Percentiles rank a stretch among this genome's conserved stretches.
Conservation (phyloP, 441 rosid genomes). For the Flueggea neowawraea region DNA sequence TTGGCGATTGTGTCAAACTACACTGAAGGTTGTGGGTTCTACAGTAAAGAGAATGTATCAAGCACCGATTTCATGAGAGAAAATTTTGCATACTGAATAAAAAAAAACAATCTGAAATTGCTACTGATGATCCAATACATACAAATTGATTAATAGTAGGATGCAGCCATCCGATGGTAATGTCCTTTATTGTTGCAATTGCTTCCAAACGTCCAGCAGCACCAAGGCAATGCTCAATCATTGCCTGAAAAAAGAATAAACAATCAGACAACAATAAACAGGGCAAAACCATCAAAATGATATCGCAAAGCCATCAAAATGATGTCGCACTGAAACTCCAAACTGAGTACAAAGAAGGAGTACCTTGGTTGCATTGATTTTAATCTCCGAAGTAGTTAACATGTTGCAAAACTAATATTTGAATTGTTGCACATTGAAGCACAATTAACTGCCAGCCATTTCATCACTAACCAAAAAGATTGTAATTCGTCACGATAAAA, state of each 20-base stretch:
- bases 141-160: constrained; percentile 93
- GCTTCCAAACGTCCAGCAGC: constrained; percentile 99
- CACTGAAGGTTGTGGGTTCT: constrained; percentile 88
- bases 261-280: constrained; percentile 7
- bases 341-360: constrained; percentile 1
- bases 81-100: too few relatives aligned
- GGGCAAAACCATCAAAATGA: constrained; percentile 2
- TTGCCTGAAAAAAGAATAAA: constrained; percentile 50
- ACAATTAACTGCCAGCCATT: too few relatives aligned
- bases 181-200: constrained; percentile 86
- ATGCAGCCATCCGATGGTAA: constrained; percentile 96
- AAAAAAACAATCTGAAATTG: too few relatives aligned
- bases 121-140: constrained; percentile 23
- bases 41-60: constrained; percentile 23
- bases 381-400: constrained; percentile 74
- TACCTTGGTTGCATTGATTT: constrained; percentile 98
- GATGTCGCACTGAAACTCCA: constrained; percentile 8
- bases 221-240: constrained; percentile 99
- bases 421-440: too few relatives aligned
- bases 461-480: too few relatives aligned
- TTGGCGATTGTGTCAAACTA: constrained; percentile 89
- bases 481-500: too few relatives aligned
- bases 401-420: too few relatives aligned
- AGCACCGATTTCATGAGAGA: background rate
- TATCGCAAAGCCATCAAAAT: too few relatives aligned